Conservation (phyloP, 257 asterid species). For the Gentiana straminea region DNA sequence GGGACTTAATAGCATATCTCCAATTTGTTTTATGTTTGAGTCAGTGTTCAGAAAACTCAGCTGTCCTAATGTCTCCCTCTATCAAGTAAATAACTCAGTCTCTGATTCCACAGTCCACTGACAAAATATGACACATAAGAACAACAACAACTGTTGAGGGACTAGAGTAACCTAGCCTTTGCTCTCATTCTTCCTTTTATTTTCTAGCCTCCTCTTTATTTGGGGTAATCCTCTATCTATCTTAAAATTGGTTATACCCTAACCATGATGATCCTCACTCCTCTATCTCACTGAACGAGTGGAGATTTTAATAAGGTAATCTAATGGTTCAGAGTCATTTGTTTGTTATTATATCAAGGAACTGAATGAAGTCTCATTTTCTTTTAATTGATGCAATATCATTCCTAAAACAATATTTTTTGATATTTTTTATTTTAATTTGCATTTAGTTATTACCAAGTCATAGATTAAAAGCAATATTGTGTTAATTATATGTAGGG, state of each 20-base stretch:
- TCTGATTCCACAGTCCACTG: conserved; percentile 21
- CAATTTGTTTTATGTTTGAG: conserved; percentile 34
- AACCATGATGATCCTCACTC: background rate
- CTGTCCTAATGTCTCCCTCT: conserved; percentile 44
- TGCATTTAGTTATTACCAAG: too few relatives aligned
- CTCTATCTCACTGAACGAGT: too few relatives aligned
- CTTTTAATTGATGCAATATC: too few relatives aligned
- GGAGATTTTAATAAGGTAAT: too few relatives aligned
- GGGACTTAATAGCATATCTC: conserved; percentile 24
- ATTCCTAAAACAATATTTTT: too few relatives aligned
- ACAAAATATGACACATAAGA: conserved; percentile 16
- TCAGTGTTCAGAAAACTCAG: conserved; percentile 23
- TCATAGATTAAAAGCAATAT: too few relatives aligned
- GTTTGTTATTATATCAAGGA: too few relatives aligned
- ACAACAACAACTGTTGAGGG: conserved; percentile 3
- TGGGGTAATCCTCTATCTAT: background rate
- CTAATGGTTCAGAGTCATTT: too few relatives aligned
- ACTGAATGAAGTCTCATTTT: too few relatives aligned
- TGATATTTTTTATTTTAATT: background rate
- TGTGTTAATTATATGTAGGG: too few relatives aligned
- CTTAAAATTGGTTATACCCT: background rate
- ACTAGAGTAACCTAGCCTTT: background rate
- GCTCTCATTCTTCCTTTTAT: conserved; percentile 2
- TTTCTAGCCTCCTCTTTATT: too few relatives aligned
- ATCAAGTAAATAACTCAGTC: conserved; percentile 33